Conservation (phyloP, 2,329 filamentous ascomycete genomes). For the Metarhizium album region DNA sequence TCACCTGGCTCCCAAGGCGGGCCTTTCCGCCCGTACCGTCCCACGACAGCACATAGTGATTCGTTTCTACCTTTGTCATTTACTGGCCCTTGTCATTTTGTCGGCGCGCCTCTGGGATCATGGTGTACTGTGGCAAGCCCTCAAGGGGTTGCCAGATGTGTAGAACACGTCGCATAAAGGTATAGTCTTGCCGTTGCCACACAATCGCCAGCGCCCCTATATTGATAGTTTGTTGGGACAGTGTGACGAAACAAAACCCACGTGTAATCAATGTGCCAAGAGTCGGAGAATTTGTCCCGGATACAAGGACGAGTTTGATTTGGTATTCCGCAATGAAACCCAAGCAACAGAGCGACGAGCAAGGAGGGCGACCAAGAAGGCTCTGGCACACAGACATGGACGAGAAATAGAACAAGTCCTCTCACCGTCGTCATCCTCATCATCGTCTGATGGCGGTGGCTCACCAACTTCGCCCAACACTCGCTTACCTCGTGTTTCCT, state of each 20-base stretch:
- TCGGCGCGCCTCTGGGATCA: constrained; percentile 20
- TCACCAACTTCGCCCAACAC: constrained; percentile 12
- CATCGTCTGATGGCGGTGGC: constrained; percentile 6
- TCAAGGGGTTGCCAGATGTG: constrained; percentile 66
- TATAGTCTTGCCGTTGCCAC: constrained; percentile 19
- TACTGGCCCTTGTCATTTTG: not conserved
- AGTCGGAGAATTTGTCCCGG: constrained; percentile 54
- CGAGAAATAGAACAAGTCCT: constrained; percentile 13
- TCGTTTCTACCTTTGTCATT: not conserved
- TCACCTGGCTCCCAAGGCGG: not conserved
- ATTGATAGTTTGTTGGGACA: constrained; percentile 17
- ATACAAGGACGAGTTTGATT: constrained; percentile 61
- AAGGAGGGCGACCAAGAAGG: constrained; percentile 42
- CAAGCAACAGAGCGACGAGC: constrained; percentile 54
- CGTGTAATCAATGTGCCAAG: constrained; percentile 54
- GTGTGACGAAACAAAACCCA: constrained; percentile 59
- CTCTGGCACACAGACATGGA: constrained; percentile 24
- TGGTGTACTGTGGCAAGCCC: constrained; percentile 58
- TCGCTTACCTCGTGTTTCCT: constrained; percentile 11
- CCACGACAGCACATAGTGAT: not conserved
- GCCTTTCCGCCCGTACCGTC: not conserved
- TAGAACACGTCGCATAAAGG: constrained; percentile 62
- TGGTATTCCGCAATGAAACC: constrained; percentile 64
- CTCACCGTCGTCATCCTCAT: constrained; percentile 9
- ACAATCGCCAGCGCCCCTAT: not conserved